Conservation (phyloP, 768 basidiomycete genomes). For the Agaricus bisporus region DNA sequence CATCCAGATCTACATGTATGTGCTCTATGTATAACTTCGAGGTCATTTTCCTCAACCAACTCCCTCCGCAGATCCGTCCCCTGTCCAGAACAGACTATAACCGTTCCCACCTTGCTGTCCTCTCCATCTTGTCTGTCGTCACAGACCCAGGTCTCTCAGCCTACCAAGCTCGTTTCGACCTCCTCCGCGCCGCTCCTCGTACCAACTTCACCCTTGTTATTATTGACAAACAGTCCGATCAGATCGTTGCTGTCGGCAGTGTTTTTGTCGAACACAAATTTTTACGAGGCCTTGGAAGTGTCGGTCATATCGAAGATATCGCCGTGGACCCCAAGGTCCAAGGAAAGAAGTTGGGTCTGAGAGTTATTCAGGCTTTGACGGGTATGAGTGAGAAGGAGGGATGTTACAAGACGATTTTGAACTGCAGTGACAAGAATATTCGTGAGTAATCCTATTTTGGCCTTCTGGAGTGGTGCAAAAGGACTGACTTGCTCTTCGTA, state of each 20-base stretch:
- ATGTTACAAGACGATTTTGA: slow-evolving; percentile 96
- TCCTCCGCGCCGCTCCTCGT: slow-evolving; percentile 41
- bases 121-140: slow-evolving; percentile 72
- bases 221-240: slow-evolving; percentile 65
- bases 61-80: slow-evolving; percentile 69
- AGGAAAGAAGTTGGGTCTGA: slow-evolving; percentile 86
- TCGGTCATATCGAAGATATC: slow-evolving; percentile 98
- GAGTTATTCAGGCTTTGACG: slow-evolving; percentile 82
- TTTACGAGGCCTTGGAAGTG: slow-evolving; percentile 73
- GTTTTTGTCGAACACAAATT: slow-evolving; percentile 95
- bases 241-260: slow-evolving; percentile 77
- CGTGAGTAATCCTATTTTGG: slow-evolving; percentile 49
- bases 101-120: slow-evolving; percentile 79
- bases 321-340: slow-evolving; percentile 85
- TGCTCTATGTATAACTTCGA: slow-evolving; percentile 4
- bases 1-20: slow-evolving; percentile 64
- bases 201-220: slow-evolving; percentile 89
- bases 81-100: slow-evolving; percentile 78
- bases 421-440: slow-evolving; percentile 87
- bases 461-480: neutral
- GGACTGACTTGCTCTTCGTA: slow-evolving; percentile 24
- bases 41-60: neutral
- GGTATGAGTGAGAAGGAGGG: slow-evolving; percentile 75
- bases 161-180: slow-evolving; percentile 67
- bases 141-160: slow-evolving; percentile 56